Base-by-base conservation (phyloP, 306 rosid species). In the Cucurbita moschata region DNA sequence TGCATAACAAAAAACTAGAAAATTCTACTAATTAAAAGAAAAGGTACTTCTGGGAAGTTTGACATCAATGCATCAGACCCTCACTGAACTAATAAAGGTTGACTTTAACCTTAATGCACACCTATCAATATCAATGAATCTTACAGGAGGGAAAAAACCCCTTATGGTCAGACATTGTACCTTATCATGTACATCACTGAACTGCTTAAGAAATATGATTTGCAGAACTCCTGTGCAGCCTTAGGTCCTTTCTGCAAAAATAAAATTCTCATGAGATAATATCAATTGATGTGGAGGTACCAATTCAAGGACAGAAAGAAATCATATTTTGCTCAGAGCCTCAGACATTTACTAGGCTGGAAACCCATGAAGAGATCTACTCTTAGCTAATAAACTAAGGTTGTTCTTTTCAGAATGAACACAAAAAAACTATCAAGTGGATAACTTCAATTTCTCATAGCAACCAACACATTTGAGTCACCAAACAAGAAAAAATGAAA, bases 141-240 rank as follows among this genome's bases (percentile, higher is more conserved):
- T 38, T 38, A 7, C 67, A 60, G 13, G 26, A 62, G 26, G 9
- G n/a, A 16, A 39, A 39, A 39, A 35, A 30, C 4, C 42, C 37
- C 63, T 11, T 21, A 11, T 35, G 44, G 52, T 37, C 19, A 50
- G 19, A 70, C 43, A 73, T 78, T 57, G 72, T 77, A 91, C 91
- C 97, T 90, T 90, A 89, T 85, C 97, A 87, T 93, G 78, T 79
- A 79, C 97, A 93, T 83, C 35, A 93, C 98, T n/a, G 98, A 83
- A 81, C 87, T 86, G 85, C 90, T 93, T 80, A 90, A 64, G 76
- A 90, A 93, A 79, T 85, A 79, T 40, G 90, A 87, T 82, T 57
- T 84, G 86, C 98, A 93, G 83, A 93, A 93, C 57, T 81, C 82
- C 26, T 83, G 90, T 9, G 97, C 97, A 54, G 96, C 96, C 80